A percentile compares a stretch with the other conserved stretches of the same genome.
These are phyloP conservation scores for Neonectria ditissima DNA, from an alignment of 2,329 filamentous ascomycete genomes.

Conservation along the genomic window DNA sequence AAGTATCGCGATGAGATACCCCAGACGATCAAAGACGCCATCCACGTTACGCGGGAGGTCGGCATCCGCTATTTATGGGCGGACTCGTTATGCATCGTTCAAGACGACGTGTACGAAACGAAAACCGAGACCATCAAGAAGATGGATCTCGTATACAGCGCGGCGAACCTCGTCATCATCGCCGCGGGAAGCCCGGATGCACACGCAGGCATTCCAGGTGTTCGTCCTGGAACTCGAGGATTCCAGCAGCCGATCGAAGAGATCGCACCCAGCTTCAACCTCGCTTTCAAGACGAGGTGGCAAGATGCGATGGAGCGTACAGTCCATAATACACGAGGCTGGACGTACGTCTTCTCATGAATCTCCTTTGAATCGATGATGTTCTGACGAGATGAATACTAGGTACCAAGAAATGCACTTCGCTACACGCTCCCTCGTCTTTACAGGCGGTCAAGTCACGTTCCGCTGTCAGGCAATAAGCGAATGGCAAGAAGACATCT, in stretches of 20 bases:
- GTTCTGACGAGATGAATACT: background rate
- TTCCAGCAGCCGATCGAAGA: background rate
- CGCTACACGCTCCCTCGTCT: background rate
- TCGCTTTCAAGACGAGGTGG: background rate
- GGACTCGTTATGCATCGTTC: conserved; percentile 27
- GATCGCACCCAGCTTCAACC: background rate
- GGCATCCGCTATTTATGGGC: conserved; percentile 25
- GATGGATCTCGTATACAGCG: background rate
- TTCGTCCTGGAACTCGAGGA: background rate
- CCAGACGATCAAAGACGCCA: conserved; percentile 8
- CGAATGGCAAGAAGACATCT: background rate
- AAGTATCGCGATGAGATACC: conserved; percentile 3
- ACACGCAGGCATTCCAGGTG: background rate
- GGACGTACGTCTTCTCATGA: background rate
- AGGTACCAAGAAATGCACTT: background rate
- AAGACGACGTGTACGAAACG: conserved; percentile 3
- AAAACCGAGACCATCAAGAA: background rate
- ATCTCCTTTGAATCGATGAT: too few species aligned
- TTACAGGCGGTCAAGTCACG: background rate
- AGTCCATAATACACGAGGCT: background rate
- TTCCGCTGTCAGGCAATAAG: background rate
- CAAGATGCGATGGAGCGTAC: background rate
- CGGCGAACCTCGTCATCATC: background rate
- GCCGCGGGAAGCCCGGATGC: background rate
- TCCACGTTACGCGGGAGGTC: conserved; percentile 6